Evolutionary conservation across 345 rosid species (phyloP).

Genomic region (Gossypium arboreum): DNA sequence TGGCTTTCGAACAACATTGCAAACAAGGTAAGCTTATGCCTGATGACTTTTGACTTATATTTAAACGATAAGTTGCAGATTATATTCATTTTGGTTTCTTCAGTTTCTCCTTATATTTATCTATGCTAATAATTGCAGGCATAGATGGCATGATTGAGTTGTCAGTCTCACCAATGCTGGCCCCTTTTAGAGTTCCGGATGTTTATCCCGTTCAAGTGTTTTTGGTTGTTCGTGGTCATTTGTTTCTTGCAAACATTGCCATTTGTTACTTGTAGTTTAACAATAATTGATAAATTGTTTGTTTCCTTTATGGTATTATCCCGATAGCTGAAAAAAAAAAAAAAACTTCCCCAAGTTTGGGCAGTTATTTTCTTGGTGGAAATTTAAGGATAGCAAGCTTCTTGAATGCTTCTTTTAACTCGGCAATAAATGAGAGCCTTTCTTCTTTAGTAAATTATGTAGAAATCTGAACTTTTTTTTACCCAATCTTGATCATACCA

Average conservation of each 20-base stretch:
- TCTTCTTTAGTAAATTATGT: not conserved
- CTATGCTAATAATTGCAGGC: conserved; percentile 34
- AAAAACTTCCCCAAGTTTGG: not conserved
- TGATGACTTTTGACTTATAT: not conserved
- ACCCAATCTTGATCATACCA: not conserved
- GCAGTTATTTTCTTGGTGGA: not conserved
- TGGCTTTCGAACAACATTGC: conserved; percentile 98
- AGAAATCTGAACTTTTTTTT: not conserved
- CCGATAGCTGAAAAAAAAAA: conserved; percentile 1
- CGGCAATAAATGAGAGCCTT: not conserved
- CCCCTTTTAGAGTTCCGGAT: conserved; percentile 14
- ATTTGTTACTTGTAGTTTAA: conserved; percentile 33
- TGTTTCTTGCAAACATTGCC: conserved; percentile 24
- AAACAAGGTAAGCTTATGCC: conserved; percentile 51
- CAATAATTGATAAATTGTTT: conserved; percentile 27
- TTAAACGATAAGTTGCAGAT: not conserved
- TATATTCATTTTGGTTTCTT: not conserved
- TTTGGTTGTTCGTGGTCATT: conserved; percentile 8
- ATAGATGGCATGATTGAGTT: conserved; percentile 25
- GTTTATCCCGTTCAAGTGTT: conserved; percentile 1
- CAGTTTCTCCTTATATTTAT: not conserved
- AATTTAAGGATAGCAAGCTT: not conserved
- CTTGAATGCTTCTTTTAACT: not conserved
- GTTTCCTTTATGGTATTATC: conserved; percentile 16
- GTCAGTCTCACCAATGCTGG: conserved; percentile 9